Base-by-base conservation (phyloP, 306 rosid genomes). In the Medicago ruthenica region DNA sequence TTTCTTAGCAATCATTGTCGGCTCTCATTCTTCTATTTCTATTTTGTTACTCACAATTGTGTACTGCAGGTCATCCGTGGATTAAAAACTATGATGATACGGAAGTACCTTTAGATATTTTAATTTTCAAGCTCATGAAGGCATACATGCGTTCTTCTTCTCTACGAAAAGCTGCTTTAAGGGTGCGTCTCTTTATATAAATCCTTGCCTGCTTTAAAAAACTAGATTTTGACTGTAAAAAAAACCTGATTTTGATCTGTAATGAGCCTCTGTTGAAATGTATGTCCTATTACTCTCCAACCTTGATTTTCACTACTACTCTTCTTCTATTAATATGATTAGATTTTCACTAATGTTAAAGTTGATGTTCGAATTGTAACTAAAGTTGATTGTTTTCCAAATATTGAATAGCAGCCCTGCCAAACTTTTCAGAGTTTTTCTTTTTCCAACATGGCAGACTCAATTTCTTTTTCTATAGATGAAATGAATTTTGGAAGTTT, bases 1-100 rank as follows among this genome's bases (percentile, higher is more conserved):
- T 84, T 66, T 83, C 58, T 71, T 57, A 9, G 72, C 69, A 22
- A 58, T 63, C 53, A 42, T 22, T 73, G 39, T 20, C 72, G 53
- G 75, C 37, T 71, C 40, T 63, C 54, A n/a, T 62, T 78, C 10
- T 76, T 66, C 12, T 75, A 64, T 77, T 36, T 70, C 58, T 60
- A 4, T 53, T 44, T 11, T 77, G 9, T 77, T 80, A 50, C 86
- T 87, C 55, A 88, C 62, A 58, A 40, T 22, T 73, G 63, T 78
- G 37, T 73, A 17, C 78, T 83, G 83, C 92, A 95, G 98, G 97
- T 81, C 98, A 95, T 80, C 91, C 97, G 7, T 92, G 97, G 98
- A 86, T 95, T 79, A 92, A 77, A 81, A 83, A 77, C 76, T 82
- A 59, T 24, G 83, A 77, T 68, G 89, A 86, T 76, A 87, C 85